phyloP scores from a whole-genome alignment of 345 rosid species.

The Eucalyptus tenuipes region DNA sequence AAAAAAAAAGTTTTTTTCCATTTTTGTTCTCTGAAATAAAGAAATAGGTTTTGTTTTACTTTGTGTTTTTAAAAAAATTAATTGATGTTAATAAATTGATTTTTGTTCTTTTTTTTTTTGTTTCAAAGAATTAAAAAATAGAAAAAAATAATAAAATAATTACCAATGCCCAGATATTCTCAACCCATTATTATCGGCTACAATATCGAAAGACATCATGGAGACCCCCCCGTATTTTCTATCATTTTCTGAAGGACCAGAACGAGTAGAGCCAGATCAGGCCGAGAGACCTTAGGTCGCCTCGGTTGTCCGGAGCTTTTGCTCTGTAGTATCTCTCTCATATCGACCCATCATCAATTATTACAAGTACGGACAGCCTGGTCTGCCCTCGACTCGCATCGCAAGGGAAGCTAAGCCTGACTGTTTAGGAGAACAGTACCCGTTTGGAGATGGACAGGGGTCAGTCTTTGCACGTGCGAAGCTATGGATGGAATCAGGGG shows the following conservation, averaged over 20 bases:
- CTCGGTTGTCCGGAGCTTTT: neutral
- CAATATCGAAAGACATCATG: neutral
- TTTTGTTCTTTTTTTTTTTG: no score
- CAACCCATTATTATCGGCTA: neutral
- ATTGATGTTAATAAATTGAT: accelerated
- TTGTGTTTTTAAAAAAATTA: no score
- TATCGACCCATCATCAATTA: neutral
- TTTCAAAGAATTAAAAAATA: no score
- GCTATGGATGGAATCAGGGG: neutral
- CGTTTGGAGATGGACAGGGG: neutral
- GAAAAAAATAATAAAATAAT: no score
- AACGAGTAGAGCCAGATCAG: neutral
- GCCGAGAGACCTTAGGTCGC: neutral
- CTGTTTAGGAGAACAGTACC: neutral
- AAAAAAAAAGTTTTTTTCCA: accelerated
- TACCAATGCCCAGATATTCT: neutral
- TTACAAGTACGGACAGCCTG: neutral
- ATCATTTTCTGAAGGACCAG: neutral
- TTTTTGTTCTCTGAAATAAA: accelerated
- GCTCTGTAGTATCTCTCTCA: neutral
- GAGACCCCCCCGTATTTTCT: neutral
- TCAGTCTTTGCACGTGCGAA: neutral
- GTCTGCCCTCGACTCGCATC: neutral
- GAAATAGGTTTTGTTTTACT: no score
- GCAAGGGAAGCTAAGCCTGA: neutral